Conservation (phyloP, 1,284 basidiomycete genomes). For the Cryptococcus wingfieldii region DNA sequence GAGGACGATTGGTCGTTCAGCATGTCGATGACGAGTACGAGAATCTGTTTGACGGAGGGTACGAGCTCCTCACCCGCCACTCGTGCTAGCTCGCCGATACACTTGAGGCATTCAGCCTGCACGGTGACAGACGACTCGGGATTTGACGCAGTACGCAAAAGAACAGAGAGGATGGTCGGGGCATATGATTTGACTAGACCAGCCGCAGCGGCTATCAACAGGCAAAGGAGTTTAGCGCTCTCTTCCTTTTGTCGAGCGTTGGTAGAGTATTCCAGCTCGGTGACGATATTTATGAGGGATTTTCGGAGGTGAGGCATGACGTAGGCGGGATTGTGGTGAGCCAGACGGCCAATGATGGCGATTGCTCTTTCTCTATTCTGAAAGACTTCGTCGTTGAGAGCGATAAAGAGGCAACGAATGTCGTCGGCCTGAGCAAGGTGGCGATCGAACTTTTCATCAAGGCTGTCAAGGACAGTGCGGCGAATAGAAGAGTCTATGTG, state of each 20-base stretch:
- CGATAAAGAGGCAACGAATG: conserved; percentile 93
- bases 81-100: conserved; percentile 87
- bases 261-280: conserved; percentile 94
- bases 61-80: conserved; percentile 91
- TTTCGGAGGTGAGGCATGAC: conserved; percentile 98
- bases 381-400: conserved; percentile 95
- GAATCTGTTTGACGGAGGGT: conserved; percentile 76
- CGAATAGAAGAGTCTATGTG: conserved; percentile 70
- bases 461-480: conserved; percentile 77
- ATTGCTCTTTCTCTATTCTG: conserved; percentile 90
- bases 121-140: conserved; percentile 81
- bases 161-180: conserved; percentile 87
- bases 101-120: conserved; percentile 87
- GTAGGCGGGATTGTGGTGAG: conserved; percentile 95
- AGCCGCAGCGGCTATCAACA: conserved; percentile 85
- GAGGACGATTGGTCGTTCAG: conserved; percentile 75
- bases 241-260: conserved; percentile 82
- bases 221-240: conserved; percentile 78
- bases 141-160: conserved; percentile 72
- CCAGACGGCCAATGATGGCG: conserved; percentile 84
- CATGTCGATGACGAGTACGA: conserved; percentile 84
- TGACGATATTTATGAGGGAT: conserved; percentile 91
- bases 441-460: conserved; percentile 94
- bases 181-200: conserved; percentile 95
- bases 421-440: conserved; percentile 99